phyloP scores from a whole-genome alignment of 441 rosid species.

The Breynia disticha region DNA sequence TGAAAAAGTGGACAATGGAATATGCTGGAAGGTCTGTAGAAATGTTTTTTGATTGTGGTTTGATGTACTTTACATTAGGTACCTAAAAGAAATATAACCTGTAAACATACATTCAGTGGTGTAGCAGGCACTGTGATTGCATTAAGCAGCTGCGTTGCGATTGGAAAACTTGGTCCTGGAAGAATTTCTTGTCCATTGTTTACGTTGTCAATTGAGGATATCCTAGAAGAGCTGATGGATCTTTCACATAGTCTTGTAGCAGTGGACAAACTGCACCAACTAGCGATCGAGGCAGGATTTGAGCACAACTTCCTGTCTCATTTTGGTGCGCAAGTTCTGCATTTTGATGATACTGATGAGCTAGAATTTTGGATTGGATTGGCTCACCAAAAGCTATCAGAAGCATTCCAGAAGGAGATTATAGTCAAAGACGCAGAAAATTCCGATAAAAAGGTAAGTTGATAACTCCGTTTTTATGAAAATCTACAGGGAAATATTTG shows the following conservation, averaged over 20 bases:
- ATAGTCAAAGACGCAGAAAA: conserved; percentile 13
- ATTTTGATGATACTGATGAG: conserved; percentile 39
- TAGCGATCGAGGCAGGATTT: conserved; percentile 58
- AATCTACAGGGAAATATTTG: neutral
- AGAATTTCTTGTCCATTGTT: conserved; percentile 31
- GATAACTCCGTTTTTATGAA: neutral
- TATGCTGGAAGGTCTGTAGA: conserved; percentile 64
- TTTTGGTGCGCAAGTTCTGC: conserved; percentile 45
- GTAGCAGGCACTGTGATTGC: conserved; percentile 63
- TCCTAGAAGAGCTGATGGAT: conserved; percentile 45
- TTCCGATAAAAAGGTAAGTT: conserved; percentile 30
- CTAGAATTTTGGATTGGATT: conserved; percentile 68
- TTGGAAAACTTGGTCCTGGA: conserved; percentile 37
- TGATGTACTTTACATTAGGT: conserved; percentile 5
- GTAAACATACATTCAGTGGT: conserved; percentile 45
- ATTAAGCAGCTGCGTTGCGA: conserved; percentile 53
- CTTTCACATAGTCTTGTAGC: conserved; percentile 37
- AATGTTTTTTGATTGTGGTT: conserved; percentile 12
- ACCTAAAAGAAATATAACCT: conserved; percentile 14
- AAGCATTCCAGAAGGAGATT: conserved; percentile 37
- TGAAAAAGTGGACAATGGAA: conserved; percentile 65
- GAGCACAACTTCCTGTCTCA: conserved; percentile 47
- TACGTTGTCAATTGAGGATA: conserved; percentile 28
- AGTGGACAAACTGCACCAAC: conserved; percentile 43
- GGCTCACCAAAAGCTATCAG: conserved; percentile 49